Percentiles rank a stretch among this genome's conserved stretches.
Conservation (phyloP, 148 eudicot species). For the Vaccinium myrtillus region DNA sequence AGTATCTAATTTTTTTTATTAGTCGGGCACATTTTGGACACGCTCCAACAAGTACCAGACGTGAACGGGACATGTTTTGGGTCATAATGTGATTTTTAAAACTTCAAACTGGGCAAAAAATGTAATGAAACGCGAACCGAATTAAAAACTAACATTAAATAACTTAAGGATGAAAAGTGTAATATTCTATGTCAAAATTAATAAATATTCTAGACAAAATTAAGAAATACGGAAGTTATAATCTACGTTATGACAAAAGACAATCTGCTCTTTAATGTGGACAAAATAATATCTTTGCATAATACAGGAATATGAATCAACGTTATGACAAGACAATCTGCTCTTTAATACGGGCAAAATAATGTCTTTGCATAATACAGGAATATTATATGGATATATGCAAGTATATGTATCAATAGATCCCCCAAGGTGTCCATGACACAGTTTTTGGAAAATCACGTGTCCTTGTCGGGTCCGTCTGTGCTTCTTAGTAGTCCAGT, state of each 20-base stretch:
- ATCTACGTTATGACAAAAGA: neutral
- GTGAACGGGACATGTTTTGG: neutral
- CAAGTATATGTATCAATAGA: neutral
- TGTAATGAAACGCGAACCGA: neutral
- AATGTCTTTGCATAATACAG: neutral
- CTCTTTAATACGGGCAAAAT: neutral
- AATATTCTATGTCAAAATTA: neutral
- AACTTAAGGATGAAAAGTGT: neutral
- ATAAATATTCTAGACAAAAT: neutral
- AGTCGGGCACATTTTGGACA: neutral
- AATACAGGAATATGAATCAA: neutral
- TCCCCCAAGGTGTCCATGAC: neutral
- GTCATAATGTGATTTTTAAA: neutral
- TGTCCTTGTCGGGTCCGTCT: neutral
- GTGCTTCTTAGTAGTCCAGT: neutral
- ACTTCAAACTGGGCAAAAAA: neutral
- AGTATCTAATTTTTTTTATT: neutral
- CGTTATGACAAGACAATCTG: neutral
- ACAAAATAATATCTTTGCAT: neutral
- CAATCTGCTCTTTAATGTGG: neutral
- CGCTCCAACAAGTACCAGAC: neutral
- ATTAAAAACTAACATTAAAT: neutral
- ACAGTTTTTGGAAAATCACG: neutral
- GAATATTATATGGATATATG: neutral
- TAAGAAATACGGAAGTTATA: neutral